Conservation (phyloP, 306 rosid genomes). For the Trifolium subterraneum region DNA sequence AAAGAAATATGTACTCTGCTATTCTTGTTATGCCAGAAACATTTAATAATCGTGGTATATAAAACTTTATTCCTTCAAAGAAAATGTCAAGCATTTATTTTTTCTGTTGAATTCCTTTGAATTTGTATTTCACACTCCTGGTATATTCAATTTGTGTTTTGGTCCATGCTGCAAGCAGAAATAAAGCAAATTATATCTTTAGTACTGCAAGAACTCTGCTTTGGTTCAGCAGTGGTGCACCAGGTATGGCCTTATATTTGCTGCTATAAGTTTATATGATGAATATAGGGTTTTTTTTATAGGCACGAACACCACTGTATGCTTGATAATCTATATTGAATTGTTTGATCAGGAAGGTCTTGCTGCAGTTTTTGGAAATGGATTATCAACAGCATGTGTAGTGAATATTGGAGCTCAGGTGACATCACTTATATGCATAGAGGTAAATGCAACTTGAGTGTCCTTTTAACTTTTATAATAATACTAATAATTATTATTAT, state of each 20-base stretch:
- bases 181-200: slow-evolving; percentile 80
- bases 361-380: slow-evolving; percentile 97
- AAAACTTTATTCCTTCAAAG: slow-evolving; percentile 28
- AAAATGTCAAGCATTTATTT: slow-evolving; percentile 30
- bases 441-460: slow-evolving; percentile 58
- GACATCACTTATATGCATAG: slow-evolving; percentile 88
- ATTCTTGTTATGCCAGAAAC: slow-evolving; percentile 87
- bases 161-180: slow-evolving; percentile 60
- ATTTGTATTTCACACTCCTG: slow-evolving; percentile 21
- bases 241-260: slow-evolving; percentile 62
- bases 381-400: slow-evolving; percentile 91
- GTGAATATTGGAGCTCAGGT: slow-evolving; percentile 94
- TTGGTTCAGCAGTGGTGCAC: slow-evolving; percentile 94
- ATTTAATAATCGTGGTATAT: slow-evolving; percentile 87
- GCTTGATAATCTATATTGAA: slow-evolving; percentile 14
- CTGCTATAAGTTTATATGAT: slow-evolving; percentile 15
- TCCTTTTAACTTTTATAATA: slow-evolving; percentile 16
- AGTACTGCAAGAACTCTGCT: slow-evolving; percentile 73
- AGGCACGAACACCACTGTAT: not conserved
- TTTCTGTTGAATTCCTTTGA: slow-evolving; percentile 21
- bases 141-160: slow-evolving; percentile 42
- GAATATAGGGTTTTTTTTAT: slow-evolving; percentile 3
- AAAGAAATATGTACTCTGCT: slow-evolving; percentile 84
- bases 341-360: slow-evolving; percentile 85
- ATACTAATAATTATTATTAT: no score